Conservation (phyloP, 495 filamentous ascomycete species). For the Aspergillus nanangensis region DNA sequence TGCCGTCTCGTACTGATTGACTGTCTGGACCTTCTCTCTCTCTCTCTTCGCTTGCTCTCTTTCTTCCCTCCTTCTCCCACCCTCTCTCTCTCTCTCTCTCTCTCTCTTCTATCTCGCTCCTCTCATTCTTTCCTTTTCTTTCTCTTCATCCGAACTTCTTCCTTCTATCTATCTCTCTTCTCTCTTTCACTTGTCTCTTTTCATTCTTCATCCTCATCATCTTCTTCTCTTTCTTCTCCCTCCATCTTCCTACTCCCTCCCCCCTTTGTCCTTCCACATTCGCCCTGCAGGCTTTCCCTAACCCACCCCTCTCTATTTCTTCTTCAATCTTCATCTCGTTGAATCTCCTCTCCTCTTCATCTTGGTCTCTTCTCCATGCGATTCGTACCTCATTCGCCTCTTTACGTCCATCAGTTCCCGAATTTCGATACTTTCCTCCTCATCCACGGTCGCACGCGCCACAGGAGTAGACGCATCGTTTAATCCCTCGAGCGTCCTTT, state of each 20-base stretch:
- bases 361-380: slow-evolving; percentile 29
- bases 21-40: not conserved
- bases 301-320: too few species aligned
- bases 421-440: slow-evolving; percentile 17
- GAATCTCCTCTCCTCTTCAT: too few species aligned
- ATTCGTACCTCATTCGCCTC: slow-evolving; percentile 26
- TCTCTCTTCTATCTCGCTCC: slow-evolving; percentile 13
- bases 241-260: slow-evolving; percentile 14
- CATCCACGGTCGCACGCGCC: slow-evolving; percentile 25
- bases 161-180: slow-evolving; percentile 20
- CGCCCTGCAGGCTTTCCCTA: too few species aligned
- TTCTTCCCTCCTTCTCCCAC: slow-evolving; percentile 12
- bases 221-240: slow-evolving; percentile 19
- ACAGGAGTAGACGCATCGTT: slow-evolving; percentile 11
- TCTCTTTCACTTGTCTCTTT: slow-evolving; percentile 20
- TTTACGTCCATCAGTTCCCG: slow-evolving; percentile 21
- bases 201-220: slow-evolving; percentile 11
- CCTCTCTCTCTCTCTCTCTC: slow-evolving; percentile 10
- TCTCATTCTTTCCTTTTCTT: slow-evolving; percentile 7
- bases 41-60: not conserved
- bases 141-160: slow-evolving; percentile 5
- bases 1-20: not conserved
- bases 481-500: slow-evolving; percentile 14
- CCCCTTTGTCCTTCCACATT: too few species aligned
- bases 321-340: too few species aligned